Evolutionary conservation across 768 basidiomycete species (phyloP).

Genomic region (Macrocybe gigantea): DNA sequence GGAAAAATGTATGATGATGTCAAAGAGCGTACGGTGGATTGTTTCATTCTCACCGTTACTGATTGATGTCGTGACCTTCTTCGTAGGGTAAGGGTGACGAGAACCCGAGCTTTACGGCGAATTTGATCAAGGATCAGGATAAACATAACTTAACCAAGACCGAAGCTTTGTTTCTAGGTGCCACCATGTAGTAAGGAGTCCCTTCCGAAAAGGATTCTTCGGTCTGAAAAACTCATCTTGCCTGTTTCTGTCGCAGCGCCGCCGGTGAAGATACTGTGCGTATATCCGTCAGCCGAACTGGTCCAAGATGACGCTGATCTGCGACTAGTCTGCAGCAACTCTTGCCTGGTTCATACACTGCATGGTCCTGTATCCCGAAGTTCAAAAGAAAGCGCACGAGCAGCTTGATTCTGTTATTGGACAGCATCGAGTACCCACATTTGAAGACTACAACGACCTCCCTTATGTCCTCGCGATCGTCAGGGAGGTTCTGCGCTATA

Average conservation of each 20-base stretch:
- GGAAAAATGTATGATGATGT: conserved; percentile 11
- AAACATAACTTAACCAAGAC: background rate
- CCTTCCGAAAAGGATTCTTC: no score
- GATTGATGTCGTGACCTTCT: background rate
- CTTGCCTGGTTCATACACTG: conserved; percentile 19
- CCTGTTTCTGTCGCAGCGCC: background rate
- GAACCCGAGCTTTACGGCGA: background rate
- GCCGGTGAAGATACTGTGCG: conserved; percentile 4
- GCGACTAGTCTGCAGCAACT: conserved; percentile 4
- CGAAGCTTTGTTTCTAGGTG: conserved; percentile 5
- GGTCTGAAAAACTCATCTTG: background rate
- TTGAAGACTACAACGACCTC: conserved; percentile 14
- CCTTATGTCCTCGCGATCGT: conserved; percentile 19
- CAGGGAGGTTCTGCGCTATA: conserved; percentile 17
- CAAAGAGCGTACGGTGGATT: conserved; percentile 3
- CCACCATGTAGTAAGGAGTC: conserved; percentile 7
- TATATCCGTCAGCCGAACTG: background rate
- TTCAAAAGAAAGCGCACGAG: conserved; percentile 17
- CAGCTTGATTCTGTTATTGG: conserved; percentile 24
- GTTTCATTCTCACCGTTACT: no score
- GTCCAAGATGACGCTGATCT: background rate
- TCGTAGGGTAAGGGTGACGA: no score
- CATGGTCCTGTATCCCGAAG: conserved; percentile 19
- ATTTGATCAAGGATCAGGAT: conserved; percentile 1
- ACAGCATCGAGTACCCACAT: conserved; percentile 16